Evolutionary conservation across 1,139 yeast genomes (phyloP).

Genomic region (Suzukiozyma palmioleophila): DNA sequence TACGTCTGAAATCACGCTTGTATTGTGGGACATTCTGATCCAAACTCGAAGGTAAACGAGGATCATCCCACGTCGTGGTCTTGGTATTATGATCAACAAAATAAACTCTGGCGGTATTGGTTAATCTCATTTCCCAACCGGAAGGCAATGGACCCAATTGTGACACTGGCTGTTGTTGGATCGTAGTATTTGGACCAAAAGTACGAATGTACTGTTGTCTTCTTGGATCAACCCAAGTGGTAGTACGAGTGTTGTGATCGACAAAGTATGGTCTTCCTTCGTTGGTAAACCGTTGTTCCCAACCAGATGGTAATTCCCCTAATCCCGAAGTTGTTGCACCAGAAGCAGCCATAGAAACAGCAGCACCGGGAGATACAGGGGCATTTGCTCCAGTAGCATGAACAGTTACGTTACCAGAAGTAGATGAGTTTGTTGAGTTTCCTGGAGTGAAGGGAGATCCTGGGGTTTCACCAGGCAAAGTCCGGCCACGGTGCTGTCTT

Average conservation of each 20-base stretch:
- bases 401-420: conserved; percentile 43
- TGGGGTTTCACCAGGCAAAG: conserved; percentile 74
- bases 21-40: conserved; percentile 99
- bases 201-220: conserved; percentile 97
- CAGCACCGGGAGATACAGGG: conserved; percentile 63
- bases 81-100: conserved; percentile 98
- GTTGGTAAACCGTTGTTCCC: conserved; percentile 98
- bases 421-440: conserved; percentile 20
- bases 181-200: conserved; percentile 83
- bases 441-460: conserved; percentile 28
- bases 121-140: conserved; percentile 99
- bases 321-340: conserved; percentile 94
- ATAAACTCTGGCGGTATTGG: conserved; percentile 96
- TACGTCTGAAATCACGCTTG: conserved; percentile 97
- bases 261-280: conserved; percentile 98
- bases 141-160: conserved; percentile 97
- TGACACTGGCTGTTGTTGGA: conserved; percentile 97
- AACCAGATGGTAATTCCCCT: conserved; percentile 96
- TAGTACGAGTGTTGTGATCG: conserved; percentile 96
- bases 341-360: conserved; percentile 76
- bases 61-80: conserved; percentile 99
- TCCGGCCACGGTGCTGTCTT: conserved; percentile 85
- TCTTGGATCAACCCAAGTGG: conserved; percentile 99
- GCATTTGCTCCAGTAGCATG: conserved; percentile 43
- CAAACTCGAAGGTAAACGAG: conserved; percentile 91